phyloP scores from a whole-genome alignment of 345 rosid species.

The Salix dunnii region DNA sequence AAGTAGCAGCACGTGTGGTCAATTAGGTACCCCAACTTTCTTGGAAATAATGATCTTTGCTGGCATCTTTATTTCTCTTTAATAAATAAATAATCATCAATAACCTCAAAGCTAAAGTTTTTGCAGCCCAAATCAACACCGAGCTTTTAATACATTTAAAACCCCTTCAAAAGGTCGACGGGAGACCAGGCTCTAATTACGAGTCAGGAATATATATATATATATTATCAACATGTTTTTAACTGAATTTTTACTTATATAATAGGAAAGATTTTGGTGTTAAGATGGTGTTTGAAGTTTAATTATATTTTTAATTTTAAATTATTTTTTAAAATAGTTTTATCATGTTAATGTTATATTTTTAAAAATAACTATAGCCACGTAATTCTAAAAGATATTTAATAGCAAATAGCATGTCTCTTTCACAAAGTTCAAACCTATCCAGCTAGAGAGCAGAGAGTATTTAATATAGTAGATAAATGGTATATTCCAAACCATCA shows the following conservation, averaged over 20 bases:
- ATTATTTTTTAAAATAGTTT: too few relatives aligned
- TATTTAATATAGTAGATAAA: neutral
- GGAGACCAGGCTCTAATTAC: too few relatives aligned
- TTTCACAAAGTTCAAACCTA: neutral
- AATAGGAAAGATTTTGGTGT: too few relatives aligned
- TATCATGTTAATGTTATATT: too few relatives aligned
- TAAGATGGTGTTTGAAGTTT: neutral
- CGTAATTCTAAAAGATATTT: too few relatives aligned
- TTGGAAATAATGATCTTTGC: neutral
- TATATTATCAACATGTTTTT: too few relatives aligned
- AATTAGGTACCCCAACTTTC: constrained; percentile 8
- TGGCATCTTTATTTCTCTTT: neutral
- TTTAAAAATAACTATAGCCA: too few relatives aligned
- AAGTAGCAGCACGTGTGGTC: constrained; percentile 15
- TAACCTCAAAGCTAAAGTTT: neutral
- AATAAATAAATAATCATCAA: neutral
- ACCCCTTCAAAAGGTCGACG: too few relatives aligned
- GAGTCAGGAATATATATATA: too few relatives aligned
- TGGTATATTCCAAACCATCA: constrained; percentile 8
- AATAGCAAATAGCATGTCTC: neutral
- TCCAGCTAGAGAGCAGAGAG: neutral
- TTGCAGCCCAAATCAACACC: neutral
- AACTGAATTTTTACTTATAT: too few relatives aligned
- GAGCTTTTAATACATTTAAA: too few relatives aligned
- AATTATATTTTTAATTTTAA: too few relatives aligned